Base-by-base conservation (phyloP, 2,329 filamentous ascomycete species). In the Graphium sp. region DNA sequence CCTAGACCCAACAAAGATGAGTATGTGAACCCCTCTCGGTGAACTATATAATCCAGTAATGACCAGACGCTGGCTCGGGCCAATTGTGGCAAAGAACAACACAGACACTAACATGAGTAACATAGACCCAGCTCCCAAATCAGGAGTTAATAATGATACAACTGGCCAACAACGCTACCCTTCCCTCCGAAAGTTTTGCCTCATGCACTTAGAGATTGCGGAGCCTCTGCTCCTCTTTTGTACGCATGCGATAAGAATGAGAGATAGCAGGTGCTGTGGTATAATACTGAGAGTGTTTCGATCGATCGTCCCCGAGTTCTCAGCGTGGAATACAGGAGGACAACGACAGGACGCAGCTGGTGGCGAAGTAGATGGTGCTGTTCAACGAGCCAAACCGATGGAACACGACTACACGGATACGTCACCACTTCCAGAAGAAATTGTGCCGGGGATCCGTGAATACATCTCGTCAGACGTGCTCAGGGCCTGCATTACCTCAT, bases 211-310 rank as follows among this genome's bases (percentile, higher is more conserved):
- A 3, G 62, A 68, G 3, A 74, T 95, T 14, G 74, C 94, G 19
- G 85, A 92, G 44, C 83, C 85, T 0, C 63, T 98, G 7, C 71
- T 98, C 34, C 58, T 93, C 22, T 95, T 98, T 55, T 87, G 82
- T 56, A 85, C 79, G 4, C 84, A 94, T 40, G 81, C 76, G 7
- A 77, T 98, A 33, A 74, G 80, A 20, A 85, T 94, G 67, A 75
- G 79, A 37, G 89, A 98, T 47, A 81, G 80, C 0, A 68, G 87
- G 32, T 92, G 82, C 50, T 92, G 85, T 41, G 75, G 75, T 33
- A 79, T 84, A 37, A 82, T 89, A 36, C 69, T 89, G 17, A 74
- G 81, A 11, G 75, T 93, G n/a, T 76, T 95, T 43, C 74, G 84
- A 33, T 81, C 74, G 4, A 73, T 94, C 23, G 64, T 95, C 17